Conservation (phyloP, 78 protist species). For the Abeoforma whisleri region DNA sequence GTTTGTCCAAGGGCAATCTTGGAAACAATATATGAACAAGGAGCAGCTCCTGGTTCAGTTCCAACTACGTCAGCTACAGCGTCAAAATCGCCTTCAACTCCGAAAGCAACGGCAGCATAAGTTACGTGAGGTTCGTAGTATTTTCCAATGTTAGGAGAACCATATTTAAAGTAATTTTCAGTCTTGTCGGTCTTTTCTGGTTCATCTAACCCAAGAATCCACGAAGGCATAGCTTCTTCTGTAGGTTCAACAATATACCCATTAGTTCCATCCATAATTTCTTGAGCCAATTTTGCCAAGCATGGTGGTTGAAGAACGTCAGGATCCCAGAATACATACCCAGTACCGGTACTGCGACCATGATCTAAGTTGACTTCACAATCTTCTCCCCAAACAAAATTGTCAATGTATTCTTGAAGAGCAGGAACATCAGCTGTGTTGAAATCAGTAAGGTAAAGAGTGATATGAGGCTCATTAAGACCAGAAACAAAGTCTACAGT, state of each 20-base stretch:
- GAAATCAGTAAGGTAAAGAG: constrained; percentile 15
- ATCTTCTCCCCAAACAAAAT: constrained; percentile 27
- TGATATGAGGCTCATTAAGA: constrained; percentile 13
- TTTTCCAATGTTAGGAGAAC: constrained; percentile 14
- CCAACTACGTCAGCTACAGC: constrained; percentile 30
- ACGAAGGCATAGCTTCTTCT: constrained; percentile 1
- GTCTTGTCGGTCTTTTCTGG: constrained; percentile 20
- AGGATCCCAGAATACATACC: constrained; percentile 28
- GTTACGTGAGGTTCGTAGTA: constrained; percentile 21
- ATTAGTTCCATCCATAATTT: neutral
- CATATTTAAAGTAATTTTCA: neutral
- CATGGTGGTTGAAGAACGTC: neutral
- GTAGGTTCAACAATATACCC: neutral
- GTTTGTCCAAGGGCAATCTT: constrained; percentile 19
- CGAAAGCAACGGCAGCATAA: constrained; percentile 25
- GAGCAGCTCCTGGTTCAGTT: constrained; percentile 1
- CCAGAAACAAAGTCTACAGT: constrained; percentile 26
- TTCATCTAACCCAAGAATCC: constrained; percentile 6
- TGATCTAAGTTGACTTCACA: constrained; percentile 4
- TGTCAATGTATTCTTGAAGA: neutral
- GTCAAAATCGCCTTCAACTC: constrained; percentile 5
- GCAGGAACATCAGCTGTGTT: neutral
- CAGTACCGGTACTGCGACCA: constrained; percentile 5
- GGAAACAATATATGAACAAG: constrained; percentile 1
- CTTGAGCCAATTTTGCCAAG: constrained; percentile 20